These are phyloP conservation scores for Botrytis sinoallii DNA, from an alignment of 2,329 filamentous ascomycete species.

Conservation along the genomic window DNA sequence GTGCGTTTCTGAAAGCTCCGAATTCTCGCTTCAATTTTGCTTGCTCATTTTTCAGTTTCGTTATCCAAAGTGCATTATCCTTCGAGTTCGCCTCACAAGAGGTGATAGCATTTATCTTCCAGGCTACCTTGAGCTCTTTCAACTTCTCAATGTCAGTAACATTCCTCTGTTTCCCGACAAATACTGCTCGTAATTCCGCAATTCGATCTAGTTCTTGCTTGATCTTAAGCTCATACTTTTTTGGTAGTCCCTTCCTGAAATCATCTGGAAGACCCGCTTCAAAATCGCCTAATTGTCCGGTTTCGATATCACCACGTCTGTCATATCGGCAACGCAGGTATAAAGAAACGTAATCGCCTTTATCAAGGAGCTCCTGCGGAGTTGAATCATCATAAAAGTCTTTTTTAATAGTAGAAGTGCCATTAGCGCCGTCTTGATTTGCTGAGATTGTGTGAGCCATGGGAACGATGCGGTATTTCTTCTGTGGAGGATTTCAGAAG, in stretches of 20 bases:
- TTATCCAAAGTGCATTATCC: no score
- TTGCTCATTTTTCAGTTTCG: neutral
- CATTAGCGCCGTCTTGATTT: neutral
- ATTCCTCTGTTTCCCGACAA: rapidly evolving
- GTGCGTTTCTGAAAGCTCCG: neutral
- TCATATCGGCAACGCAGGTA: neutral
- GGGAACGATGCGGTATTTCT: neutral
- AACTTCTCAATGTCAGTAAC: rapidly evolving
- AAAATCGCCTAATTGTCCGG: rapidly evolving
- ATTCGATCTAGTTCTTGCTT: neutral
- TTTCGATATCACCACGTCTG: neutral
- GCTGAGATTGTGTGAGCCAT: neutral
- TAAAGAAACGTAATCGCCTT: neutral
- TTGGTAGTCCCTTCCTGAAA: rapidly evolving
- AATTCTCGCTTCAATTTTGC: rapidly evolving
- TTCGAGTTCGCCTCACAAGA: rapidly evolving
- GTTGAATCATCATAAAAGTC: slow-evolving; percentile 15
- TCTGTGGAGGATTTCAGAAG: no score
- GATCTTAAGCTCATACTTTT: rapidly evolving
- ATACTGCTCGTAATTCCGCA: neutral
- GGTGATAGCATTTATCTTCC: neutral
- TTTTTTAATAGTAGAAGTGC: neutral
- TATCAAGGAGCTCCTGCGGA: neutral
- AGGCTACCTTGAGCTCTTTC: neutral
- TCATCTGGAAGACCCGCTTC: neutral